These are phyloP conservation scores for Penicillium simplicissimum DNA, from an alignment of 495 filamentous ascomycete genomes.

Conservation along the genomic window DNA sequence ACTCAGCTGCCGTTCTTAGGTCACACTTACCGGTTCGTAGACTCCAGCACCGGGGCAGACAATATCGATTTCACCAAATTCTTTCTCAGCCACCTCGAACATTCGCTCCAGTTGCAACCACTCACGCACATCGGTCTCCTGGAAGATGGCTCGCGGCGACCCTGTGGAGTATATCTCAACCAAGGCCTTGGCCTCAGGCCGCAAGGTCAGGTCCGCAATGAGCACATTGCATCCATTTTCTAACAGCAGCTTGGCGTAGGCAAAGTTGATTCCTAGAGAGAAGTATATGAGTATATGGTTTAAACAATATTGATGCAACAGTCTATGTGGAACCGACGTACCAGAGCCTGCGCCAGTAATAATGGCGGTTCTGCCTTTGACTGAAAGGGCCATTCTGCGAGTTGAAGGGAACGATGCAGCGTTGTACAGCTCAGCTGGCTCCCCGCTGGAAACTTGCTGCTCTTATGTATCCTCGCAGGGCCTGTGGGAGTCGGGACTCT, in stretches of 20 bases:
- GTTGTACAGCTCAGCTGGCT: not conserved
- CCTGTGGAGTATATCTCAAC: slow-evolving; percentile 50
- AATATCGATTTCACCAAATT: slow-evolving; percentile 63
- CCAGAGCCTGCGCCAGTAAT: slow-evolving; percentile 72
- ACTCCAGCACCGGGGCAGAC: slow-evolving; percentile 71
- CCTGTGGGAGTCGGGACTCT: slow-evolving; percentile 14
- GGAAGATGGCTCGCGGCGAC: slow-evolving; percentile 56
- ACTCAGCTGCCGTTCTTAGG: not conserved
- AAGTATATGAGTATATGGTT: slow-evolving; percentile 8
- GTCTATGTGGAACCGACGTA: slow-evolving; percentile 30
- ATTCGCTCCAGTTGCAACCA: slow-evolving; percentile 61
- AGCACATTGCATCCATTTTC: slow-evolving; percentile 63
- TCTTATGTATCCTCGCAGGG: slow-evolving; percentile 18
- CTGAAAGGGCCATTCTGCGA: slow-evolving; percentile 44
- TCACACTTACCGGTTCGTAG: slow-evolving; percentile 57
- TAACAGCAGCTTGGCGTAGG: slow-evolving; percentile 60
- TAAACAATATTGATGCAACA: not conserved
- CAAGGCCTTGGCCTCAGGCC: slow-evolving; percentile 61
- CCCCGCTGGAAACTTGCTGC: not conserved
- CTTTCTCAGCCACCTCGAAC: slow-evolving; percentile 53
- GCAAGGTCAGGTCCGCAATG: slow-evolving; percentile 64
- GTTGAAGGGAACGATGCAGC: not conserved
- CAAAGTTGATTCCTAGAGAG: slow-evolving; percentile 50
- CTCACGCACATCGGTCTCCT: slow-evolving; percentile 60
- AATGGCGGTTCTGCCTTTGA: slow-evolving; percentile 65